phyloP scores from a whole-genome alignment of 176 grass and related monocot genomes.

The Themeda triandra region DNA sequence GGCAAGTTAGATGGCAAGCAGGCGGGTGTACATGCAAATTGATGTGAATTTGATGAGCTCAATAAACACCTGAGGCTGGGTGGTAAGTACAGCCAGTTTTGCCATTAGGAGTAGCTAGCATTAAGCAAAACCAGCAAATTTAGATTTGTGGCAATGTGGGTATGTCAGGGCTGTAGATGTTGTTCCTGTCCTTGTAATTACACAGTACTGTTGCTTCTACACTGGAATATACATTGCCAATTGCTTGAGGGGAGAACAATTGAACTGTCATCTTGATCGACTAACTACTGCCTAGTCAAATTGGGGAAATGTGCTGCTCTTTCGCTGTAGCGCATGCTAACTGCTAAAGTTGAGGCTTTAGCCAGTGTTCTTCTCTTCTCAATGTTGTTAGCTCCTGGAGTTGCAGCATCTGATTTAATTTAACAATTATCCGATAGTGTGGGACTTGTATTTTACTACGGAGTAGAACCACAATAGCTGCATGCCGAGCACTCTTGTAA shows the following conservation, averaged over 20 bases:
- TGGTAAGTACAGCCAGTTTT: slow-evolving; percentile 61
- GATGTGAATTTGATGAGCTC: slow-evolving; percentile 43
- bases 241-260: neutral
- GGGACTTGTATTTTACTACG: neutral
- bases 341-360: neutral
- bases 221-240: slow-evolving; percentile 36
- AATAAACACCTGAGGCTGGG: slow-evolving; percentile 44
- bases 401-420: neutral
- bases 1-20: slow-evolving; percentile 23
- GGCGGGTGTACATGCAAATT: slow-evolving; percentile 52
- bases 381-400: neutral
- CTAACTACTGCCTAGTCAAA: neutral
- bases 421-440: neutral
- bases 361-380: neutral
- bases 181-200: slow-evolving; percentile 47
- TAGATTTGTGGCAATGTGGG: slow-evolving; percentile 48
- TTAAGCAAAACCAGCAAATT: slow-evolving; percentile 32
- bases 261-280: neutral
- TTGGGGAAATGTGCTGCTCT: neutral
- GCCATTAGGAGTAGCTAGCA: slow-evolving; percentile 34
- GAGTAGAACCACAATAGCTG: neutral
- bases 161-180: slow-evolving; percentile 45
- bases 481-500: too few species aligned
- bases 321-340: neutral
- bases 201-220: slow-evolving; percentile 38